Base-by-base conservation (phyloP, 2,329 filamentous ascomycete species). In the Aspergillus pseudotamarii region DNA sequence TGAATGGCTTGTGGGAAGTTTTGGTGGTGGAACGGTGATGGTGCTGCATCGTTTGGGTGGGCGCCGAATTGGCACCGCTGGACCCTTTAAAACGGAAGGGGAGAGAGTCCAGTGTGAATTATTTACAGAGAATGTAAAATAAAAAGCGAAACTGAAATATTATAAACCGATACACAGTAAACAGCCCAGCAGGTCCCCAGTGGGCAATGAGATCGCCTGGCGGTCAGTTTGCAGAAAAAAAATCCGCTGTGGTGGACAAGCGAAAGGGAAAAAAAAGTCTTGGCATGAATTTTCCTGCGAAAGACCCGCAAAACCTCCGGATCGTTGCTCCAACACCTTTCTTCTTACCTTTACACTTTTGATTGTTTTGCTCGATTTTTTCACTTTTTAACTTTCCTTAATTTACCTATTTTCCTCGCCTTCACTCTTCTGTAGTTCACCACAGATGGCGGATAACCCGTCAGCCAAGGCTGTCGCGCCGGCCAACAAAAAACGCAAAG, bases 11-110 rank as follows among this genome's bases (percentile, higher is more conserved):
- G 81, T 97, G 89, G 69, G 86, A 82, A 73, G 88, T 84, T 84
- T 98, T 99, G 59, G 94, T 97, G 63, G 94, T 97, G 74, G 92
- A 92, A 78, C 94, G 88, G 80, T 99, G 95, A 75, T 94, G 94
- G 80, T 98, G 76, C 70, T 98, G 76, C 70, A 83, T 79, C 67
- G 78, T 84, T 77, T 82, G 81, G 74, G 87, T 85, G 79, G 88
- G 86, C 75, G 91, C 89, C 92, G 95, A 95, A 72, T 86, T 91
- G 80, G 84, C 85, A 69, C 74, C 79, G 69, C 79, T 79, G 63
- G 79, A 78, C 79, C 87, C 91, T 84, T 96, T 97, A 82, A 96
- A 96, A 80, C 94, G 86, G 75, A 90, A 96, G 3, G 94, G 92
- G 79, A 93, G 80, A 60, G 89, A 90, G 66, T 73, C 77, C 75